phyloP scores from a whole-genome alignment of 495 filamentous ascomycete species.

The Diplogelasinospora grovesii region DNA sequence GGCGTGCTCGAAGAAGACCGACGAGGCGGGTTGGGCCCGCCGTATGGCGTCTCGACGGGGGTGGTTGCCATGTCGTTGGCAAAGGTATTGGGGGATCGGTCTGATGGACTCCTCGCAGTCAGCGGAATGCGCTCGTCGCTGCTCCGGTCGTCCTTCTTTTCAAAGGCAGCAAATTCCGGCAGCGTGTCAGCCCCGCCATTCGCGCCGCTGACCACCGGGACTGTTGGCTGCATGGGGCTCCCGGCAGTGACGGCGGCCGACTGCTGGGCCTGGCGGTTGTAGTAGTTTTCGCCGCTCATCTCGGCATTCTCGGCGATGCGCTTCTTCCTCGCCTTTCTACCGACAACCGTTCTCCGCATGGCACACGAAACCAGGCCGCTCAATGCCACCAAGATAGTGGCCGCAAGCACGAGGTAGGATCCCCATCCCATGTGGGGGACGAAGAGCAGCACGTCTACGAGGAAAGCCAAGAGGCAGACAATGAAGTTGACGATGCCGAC shows the following conservation, averaged over 20 bases:
- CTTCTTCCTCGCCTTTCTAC: conserved; percentile 83
- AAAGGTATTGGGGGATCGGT: conserved; percentile 35
- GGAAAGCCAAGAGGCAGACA: conserved; percentile 77
- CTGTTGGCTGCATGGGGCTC: conserved; percentile 44
- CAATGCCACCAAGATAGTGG: conserved; percentile 78
- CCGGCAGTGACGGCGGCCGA: conserved; percentile 32
- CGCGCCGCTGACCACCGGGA: conserved; percentile 48
- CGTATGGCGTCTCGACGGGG: conserved; percentile 20
- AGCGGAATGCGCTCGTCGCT: conserved; percentile 82
- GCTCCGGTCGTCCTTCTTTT: conserved; percentile 52
- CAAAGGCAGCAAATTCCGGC: conserved; percentile 73
- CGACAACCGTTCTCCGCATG: conserved; percentile 93
- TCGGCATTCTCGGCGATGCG: conserved; percentile 88
- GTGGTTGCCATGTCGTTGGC: conserved; percentile 31
- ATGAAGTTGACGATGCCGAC: conserved; percentile 79
- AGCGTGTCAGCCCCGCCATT: conserved; percentile 50
- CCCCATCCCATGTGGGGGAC: conserved; percentile 92
- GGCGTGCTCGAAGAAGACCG: conserved; percentile 32
- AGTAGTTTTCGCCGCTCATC: conserved; percentile 91
- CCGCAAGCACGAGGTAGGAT: conserved; percentile 88
- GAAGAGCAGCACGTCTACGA: conserved; percentile 94
- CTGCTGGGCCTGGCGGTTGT: conserved; percentile 60
- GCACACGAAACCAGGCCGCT: conserved; percentile 86
- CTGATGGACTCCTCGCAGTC: conserved; percentile 56
- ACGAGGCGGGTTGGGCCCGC: conserved; percentile 17